Conservation (phyloP, 2,329 filamentous ascomycete species). For the Verticillium nubilum region DNA sequence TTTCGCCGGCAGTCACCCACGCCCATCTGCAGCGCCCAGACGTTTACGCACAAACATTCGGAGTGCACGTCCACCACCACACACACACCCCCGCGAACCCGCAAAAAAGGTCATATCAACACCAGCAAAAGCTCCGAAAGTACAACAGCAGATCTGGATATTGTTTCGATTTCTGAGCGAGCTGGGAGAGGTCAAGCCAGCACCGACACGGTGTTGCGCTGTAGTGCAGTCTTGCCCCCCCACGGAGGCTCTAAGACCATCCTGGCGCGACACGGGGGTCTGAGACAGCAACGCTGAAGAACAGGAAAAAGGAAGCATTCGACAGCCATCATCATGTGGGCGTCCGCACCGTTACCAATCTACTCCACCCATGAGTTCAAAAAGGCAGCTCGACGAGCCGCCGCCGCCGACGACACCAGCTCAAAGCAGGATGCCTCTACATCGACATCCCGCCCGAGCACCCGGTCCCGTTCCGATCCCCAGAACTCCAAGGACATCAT, state of each 20-base stretch:
- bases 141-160: background rate
- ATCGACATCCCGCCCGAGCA: constrained; percentile 3
- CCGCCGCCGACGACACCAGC: background rate
- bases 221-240: background rate
- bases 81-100: background rate
- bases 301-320: background rate
- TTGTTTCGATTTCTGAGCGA: background rate
- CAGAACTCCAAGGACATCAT: constrained; percentile 20
- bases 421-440: constrained; percentile 7
- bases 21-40: constrained; percentile 1
- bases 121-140: background rate
- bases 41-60: constrained; percentile 1
- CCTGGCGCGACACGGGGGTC: background rate
- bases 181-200: background rate
- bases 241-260: background rate
- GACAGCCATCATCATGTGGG: background rate
- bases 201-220: background rate
- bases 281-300: background rate
- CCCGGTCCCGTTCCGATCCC: constrained; percentile 4
- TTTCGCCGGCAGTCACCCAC: background rate
- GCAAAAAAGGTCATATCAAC: background rate
- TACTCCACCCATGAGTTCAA: constrained; percentile 13
- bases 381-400: constrained; percentile 2
- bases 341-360: constrained; percentile 13
- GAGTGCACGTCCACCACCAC: background rate